Percentiles rank a stretch among this genome's conserved stretches.
Conservation (phyloP, 108 stramenopile species). For the Stephanodiscus minutulus region DNA sequence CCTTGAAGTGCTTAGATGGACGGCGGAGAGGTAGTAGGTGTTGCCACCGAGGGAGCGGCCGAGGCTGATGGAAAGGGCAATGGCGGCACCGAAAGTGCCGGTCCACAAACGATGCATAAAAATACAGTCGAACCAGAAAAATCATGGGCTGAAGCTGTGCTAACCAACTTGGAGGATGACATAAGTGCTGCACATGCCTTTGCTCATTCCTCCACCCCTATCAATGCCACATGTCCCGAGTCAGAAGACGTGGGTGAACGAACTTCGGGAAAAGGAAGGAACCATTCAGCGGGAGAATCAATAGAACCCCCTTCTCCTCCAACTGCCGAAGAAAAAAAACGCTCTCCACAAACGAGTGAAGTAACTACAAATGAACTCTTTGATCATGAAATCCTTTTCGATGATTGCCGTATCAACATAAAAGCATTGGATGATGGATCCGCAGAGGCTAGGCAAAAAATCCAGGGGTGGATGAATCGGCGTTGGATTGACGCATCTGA, state of each 20-base stretch:
- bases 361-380: background rate
- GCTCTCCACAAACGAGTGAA: background rate
- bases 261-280: background rate
- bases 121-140: background rate
- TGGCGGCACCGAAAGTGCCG: background rate
- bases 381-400: conserved; percentile 36
- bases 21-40: background rate
- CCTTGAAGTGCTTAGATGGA: too few species aligned
- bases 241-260: background rate
- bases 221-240: background rate
- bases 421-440: conserved; percentile 17
- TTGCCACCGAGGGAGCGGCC: background rate
- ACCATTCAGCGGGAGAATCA: conserved; percentile 5
- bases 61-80: background rate
- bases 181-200: too few species aligned
- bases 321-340: background rate
- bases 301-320: background rate
- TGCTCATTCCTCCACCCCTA: too few species aligned
- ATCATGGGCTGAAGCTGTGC: background rate
- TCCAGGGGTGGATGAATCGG: conserved; percentile 61
- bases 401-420: conserved; percentile 15
- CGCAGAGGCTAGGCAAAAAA: conserved; percentile 10
- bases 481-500: conserved; percentile 50
- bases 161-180: background rate
- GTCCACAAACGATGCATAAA: background rate